Conservation (phyloP, 768 basidiomycete genomes). For the Suillus occidentalis region DNA sequence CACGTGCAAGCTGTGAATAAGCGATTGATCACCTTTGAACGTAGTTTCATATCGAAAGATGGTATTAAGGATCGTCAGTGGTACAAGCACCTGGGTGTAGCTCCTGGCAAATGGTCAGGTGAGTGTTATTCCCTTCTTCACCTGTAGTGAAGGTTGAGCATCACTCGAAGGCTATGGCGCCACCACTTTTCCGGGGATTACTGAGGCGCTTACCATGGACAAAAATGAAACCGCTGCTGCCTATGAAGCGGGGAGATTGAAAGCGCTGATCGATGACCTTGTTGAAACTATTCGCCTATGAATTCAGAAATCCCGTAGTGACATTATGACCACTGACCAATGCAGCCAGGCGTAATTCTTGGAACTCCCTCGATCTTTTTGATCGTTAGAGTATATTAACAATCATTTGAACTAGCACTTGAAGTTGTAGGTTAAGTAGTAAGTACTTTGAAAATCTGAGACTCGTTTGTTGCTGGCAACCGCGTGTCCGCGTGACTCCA, state of each 20-base stretch:
- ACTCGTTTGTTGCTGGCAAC: neutral
- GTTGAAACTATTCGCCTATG: slow-evolving; percentile 31
- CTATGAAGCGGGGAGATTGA: slow-evolving; percentile 63
- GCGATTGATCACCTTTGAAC: slow-evolving; percentile 67
- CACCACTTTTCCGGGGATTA: slow-evolving; percentile 78
- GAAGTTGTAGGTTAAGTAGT: neutral
- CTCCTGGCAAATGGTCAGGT: slow-evolving; percentile 85
- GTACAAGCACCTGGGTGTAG: slow-evolving; percentile 81
- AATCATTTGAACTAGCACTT: neutral
- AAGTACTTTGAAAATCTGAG: neutral
- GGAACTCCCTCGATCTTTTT: neutral
- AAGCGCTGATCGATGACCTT: slow-evolving; percentile 50
- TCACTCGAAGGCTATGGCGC: slow-evolving; percentile 65
- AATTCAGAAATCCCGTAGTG: slow-evolving; percentile 6
- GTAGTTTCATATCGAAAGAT: slow-evolving; percentile 73
- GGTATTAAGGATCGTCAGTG: slow-evolving; percentile 79
- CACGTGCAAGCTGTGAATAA: slow-evolving; percentile 58
- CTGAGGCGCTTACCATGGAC: slow-evolving; percentile 74
- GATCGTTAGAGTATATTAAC: neutral
- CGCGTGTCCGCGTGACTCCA: neutral
- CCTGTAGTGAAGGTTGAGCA: neutral
- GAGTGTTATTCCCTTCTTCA: slow-evolving; percentile 19
- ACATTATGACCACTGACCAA: too few relatives aligned
- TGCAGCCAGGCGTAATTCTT: neutral
- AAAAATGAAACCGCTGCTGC: slow-evolving; percentile 60